These are phyloP conservation scores for Boletus edulis DNA, from an alignment of 768 basidiomycete genomes.

Conservation along the genomic window DNA sequence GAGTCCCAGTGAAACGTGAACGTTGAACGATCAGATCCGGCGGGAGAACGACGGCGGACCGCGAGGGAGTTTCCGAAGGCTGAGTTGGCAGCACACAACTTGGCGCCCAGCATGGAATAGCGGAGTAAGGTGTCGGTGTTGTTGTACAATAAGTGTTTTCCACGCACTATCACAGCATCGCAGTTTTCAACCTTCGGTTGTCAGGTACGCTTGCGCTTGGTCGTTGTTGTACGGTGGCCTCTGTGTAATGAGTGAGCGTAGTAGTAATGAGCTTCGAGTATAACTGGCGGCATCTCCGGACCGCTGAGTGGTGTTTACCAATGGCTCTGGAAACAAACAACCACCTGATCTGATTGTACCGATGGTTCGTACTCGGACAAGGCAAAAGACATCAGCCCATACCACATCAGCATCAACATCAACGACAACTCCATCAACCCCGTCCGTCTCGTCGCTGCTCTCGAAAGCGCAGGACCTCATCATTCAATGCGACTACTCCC, in stretches of 20 bases:
- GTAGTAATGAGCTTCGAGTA: no score
- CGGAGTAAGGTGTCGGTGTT: no score
- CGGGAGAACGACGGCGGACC: not conserved
- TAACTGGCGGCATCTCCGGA: not conserved
- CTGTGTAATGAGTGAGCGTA: no score
- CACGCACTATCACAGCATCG: no score
- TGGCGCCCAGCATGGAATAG: no score
- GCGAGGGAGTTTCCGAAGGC: no score
- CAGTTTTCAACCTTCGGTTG: no score
- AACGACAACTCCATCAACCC: constrained; percentile 25
- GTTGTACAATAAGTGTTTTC: no score
- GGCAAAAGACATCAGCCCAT: constrained; percentile 30
- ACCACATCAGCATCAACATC: constrained; percentile 9
- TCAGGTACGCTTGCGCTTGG: no score
- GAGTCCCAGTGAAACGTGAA: no score
- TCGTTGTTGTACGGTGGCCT: no score
- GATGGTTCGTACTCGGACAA: constrained; percentile 59
- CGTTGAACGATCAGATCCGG: not conserved
- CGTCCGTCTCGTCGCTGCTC: constrained; percentile 54
- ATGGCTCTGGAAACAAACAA: constrained; percentile 18
- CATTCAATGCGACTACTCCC: constrained; percentile 80
- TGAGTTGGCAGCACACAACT: no score
- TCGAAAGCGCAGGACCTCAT: constrained; percentile 81
- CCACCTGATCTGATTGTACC: constrained; percentile 5
- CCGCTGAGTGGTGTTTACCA: constrained; percentile 8